phyloP scores from a whole-genome alignment of 2,329 filamentous ascomycete genomes.

The Chalaropsis ovoidea region DNA sequence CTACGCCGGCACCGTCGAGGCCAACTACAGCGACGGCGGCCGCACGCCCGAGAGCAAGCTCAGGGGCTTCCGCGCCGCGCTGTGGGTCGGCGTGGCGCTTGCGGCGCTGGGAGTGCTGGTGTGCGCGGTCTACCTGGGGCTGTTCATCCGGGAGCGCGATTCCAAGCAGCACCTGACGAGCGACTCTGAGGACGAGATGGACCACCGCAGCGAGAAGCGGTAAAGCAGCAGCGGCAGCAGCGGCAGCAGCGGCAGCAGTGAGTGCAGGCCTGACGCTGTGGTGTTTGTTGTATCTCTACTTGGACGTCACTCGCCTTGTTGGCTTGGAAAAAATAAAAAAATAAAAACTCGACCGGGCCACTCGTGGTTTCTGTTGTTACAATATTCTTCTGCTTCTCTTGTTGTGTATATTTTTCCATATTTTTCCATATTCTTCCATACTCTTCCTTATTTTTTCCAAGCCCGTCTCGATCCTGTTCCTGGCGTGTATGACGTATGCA shows the following conservation, averaged over 20 bases:
- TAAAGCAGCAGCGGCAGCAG: not conserved
- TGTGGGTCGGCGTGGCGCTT: constrained; percentile 38
- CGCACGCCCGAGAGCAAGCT: constrained; percentile 29
- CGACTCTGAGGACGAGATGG: constrained; percentile 19
- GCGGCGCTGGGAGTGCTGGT: constrained; percentile 33
- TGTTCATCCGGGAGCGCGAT: constrained; percentile 22
- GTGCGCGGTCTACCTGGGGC: constrained; percentile 23
- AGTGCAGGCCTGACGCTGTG: not conserved
- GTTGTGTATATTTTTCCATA: not conserved
- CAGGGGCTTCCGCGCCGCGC: constrained; percentile 33
- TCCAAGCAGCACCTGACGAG: not conserved
- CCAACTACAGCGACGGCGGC: constrained; percentile 30
- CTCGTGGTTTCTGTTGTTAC: not conserved
- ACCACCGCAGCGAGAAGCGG: constrained; percentile 13
- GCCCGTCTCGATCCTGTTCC: not conserved
- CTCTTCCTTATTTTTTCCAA: not conserved
- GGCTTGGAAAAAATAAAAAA: not conserved
- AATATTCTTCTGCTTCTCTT: not conserved
- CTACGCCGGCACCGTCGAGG: constrained; percentile 54
- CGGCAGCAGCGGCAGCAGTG: too few species aligned
- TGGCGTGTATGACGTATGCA: not conserved
- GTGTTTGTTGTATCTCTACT: not conserved
- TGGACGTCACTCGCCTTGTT: not conserved
- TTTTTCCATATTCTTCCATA: not conserved
- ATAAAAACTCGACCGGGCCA: not conserved